These are phyloP conservation scores for Crithidia brevicula DNA, from an alignment of 208 protist genomes.

Conservation along the genomic window DNA sequence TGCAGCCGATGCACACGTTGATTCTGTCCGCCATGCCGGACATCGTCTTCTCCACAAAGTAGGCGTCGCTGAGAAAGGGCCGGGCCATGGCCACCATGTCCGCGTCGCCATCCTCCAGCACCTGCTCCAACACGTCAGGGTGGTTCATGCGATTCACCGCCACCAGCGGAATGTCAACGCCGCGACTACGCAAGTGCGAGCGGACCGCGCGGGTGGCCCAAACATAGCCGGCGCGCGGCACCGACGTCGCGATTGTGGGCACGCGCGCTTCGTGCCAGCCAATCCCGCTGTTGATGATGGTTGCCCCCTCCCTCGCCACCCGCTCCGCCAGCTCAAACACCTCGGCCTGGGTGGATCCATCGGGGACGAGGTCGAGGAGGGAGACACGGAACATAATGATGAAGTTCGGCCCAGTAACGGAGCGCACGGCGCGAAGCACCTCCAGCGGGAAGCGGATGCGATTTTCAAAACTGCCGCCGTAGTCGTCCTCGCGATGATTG, in stretches of 20 bases:
- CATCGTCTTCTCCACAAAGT: slow-evolving; percentile 89
- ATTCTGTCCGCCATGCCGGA: slow-evolving; percentile 66
- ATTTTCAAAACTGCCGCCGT: slow-evolving; percentile 75
- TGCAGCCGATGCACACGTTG: slow-evolving; percentile 96
- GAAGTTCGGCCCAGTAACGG: slow-evolving; percentile 70
- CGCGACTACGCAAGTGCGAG: slow-evolving; percentile 39
- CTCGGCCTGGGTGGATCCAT: slow-evolving; percentile 86
- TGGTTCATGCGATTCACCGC: slow-evolving; percentile 94
- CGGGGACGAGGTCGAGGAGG: slow-evolving; percentile 92
- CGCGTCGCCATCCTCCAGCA: slow-evolving; percentile 77
- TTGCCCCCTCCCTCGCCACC: slow-evolving; percentile 67
- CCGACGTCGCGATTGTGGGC: slow-evolving; percentile 92
- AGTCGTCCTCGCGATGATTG: slow-evolving; percentile 91
- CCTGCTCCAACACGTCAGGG: slow-evolving; percentile 79
- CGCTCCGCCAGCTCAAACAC: slow-evolving; percentile 78
- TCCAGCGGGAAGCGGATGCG: slow-evolving; percentile 86
- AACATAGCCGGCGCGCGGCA: slow-evolving; percentile 88
- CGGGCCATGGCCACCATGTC: slow-evolving; percentile 93
- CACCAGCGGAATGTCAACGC: slow-evolving; percentile 83
- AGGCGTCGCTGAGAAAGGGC: slow-evolving; percentile 90
- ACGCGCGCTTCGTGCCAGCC: slow-evolving; percentile 95
- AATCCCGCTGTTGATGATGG: slow-evolving; percentile 95
- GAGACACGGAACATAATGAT: slow-evolving; percentile 92
- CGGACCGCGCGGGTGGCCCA: slow-evolving; percentile 73
- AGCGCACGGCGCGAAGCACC: slow-evolving; percentile 75